Evolutionary conservation across 495 filamentous ascomycete genomes (phyloP).

Genomic region (Neurospora pannonica): DNA sequence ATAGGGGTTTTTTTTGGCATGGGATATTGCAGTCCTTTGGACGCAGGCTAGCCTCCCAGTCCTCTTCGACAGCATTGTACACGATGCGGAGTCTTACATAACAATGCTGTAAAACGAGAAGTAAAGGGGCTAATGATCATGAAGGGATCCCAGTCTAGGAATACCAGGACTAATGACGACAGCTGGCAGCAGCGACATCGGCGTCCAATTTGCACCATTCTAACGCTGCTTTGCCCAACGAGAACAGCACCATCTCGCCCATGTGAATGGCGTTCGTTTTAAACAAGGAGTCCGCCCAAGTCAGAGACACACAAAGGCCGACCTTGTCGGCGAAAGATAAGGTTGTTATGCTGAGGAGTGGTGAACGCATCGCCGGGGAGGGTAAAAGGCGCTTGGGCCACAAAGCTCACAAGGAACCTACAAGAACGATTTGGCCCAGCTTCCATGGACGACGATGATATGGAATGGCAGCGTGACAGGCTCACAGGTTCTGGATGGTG

Average conservation of each 20-base stretch:
- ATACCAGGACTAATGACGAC: not conserved
- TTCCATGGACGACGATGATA: not conserved
- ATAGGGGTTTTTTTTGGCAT: not conserved
- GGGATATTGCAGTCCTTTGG: not conserved
- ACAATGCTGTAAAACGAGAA: not conserved
- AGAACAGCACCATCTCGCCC: not conserved
- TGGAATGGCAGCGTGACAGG: not conserved
- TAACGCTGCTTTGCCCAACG: not conserved
- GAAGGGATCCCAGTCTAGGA: not conserved
- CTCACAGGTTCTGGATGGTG: not conserved
- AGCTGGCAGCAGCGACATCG: not conserved
- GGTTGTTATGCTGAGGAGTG: not conserved
- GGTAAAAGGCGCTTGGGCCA: not conserved
- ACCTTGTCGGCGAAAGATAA: not conserved
- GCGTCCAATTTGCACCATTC: not conserved
- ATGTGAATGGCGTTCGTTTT: not conserved
- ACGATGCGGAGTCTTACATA: not conserved
- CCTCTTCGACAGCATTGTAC: not conserved
- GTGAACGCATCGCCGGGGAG: not conserved
- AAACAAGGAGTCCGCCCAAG: not conserved
- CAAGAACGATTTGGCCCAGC: not conserved
- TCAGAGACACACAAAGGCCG: not conserved
- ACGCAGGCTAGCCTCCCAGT: not conserved
- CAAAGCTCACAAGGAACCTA: not conserved
- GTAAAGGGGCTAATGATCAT: not conserved